phyloP scores from a whole-genome alignment of 2,329 filamentous ascomycete species.

The Ploettnerulaceae sp. region DNA sequence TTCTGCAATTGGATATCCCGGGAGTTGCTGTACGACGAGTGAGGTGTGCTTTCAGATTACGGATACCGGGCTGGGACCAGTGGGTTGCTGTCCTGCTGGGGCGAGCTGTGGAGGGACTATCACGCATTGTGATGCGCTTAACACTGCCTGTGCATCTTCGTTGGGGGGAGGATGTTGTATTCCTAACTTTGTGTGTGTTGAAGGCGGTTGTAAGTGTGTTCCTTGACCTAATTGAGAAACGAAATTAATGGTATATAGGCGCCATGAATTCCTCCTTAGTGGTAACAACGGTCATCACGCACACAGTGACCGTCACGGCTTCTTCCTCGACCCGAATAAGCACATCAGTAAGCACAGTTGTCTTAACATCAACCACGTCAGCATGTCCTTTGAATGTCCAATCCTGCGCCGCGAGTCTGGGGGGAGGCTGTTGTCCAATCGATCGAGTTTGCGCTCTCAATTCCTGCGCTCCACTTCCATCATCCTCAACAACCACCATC shows the following conservation, averaged over 20 bases:
- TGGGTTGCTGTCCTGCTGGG: conserved; percentile 71
- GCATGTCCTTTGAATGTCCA: conserved; percentile 20
- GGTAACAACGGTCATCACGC: conserved; percentile 20
- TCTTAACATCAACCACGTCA: conserved; percentile 15
- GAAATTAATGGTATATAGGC: conserved; percentile 16
- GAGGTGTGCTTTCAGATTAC: conserved; percentile 62
- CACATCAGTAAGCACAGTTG: conserved; percentile 27
- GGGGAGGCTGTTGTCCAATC: conserved; percentile 33
- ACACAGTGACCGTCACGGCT: conserved; percentile 16
- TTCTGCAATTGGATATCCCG: conserved; percentile 55
- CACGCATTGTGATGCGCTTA: conserved; percentile 54
- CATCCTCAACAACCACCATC: conserved; percentile 34
- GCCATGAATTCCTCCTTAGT: conserved; percentile 21
- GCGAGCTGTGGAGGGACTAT: conserved; percentile 59
- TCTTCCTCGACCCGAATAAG: conserved; percentile 27
- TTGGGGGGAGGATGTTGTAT: conserved; percentile 74
- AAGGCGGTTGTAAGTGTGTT: conserved; percentile 57
- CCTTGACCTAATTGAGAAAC: not conserved
- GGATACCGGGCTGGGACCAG: conserved; percentile 58
- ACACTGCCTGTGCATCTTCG: conserved; percentile 58
- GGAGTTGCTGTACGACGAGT: conserved; percentile 67
- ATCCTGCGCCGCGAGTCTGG: conserved; percentile 28
- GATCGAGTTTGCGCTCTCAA: conserved; percentile 30
- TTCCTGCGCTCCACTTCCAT: conserved; percentile 28
- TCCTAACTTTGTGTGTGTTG: conserved; percentile 63